Evolutionary conservation across 2,329 filamentous ascomycete genomes (phyloP), one percentile per base, ranked within the genome.

Genomic region (Pseudopithomyces maydicus): DNA sequence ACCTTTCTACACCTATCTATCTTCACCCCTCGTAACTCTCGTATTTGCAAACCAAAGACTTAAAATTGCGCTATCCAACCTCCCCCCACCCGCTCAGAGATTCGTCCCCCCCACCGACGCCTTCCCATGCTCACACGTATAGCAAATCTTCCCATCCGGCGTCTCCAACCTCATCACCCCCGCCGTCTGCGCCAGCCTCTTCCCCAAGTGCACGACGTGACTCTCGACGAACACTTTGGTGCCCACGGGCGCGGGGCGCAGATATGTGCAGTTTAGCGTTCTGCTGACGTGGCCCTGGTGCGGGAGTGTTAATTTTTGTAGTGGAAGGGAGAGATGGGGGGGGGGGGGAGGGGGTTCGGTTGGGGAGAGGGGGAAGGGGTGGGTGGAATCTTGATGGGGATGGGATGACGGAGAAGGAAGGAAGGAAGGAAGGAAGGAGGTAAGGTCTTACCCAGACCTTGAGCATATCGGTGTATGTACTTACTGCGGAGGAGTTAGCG

Each of bases 191-290:
- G 74, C 78, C 57, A 79, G 64, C 11, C 67, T 70, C 66, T 77
- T 78, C 10, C 80, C 80, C 26, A 79, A 63, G 66, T 78, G 72
- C 54, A 81, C 73, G 4, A 81, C 74, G 65, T 79, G 75, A 57
- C 77, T 76, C 60, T 80, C 78, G 23, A 81, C 70, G 29, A 72
- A 65, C 15, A 81, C 54, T 51, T 74, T 74, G 29, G 73, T 62
- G 0, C 79, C 80, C 48, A 77, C 68, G 3, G 71, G 66, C 26
- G 76, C 77, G 3, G 79, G 79, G 11, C 78, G 63, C 36, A 82
- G 56, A 57, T 81, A 82, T 2, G 75, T 80, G 47, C 79, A 79
- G 61, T 77, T 81, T 58, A 82, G 66, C 51, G 66, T 75, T 57
- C 64, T 57, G 62, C 63, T 67, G 26, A 52, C 38, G 38, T 45